These are phyloP conservation scores for Stephanodiscus minutulus DNA, from an alignment of 108 stramenopile species.

Conservation along the genomic window DNA sequence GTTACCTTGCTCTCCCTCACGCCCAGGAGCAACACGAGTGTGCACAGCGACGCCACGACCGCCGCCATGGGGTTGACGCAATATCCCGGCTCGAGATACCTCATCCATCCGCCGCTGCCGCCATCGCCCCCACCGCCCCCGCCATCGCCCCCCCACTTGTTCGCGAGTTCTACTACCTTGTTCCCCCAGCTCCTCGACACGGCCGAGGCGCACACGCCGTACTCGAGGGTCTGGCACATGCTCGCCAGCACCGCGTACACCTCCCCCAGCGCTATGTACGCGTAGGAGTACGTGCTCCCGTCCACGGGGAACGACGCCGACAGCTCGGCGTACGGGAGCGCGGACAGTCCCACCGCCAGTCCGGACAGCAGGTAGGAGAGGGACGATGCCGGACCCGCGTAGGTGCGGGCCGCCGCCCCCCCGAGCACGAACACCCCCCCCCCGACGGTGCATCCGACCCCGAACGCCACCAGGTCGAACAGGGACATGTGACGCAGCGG, in stretches of 20 bases:
- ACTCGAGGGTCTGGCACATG: conserved; percentile 86
- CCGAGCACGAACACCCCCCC: conserved; percentile 89
- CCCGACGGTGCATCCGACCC: conserved; percentile 87
- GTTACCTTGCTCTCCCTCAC: conserved; percentile 72
- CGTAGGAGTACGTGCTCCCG: conserved; percentile 82
- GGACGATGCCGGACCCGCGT: conserved; percentile 79
- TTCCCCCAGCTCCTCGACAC: conserved; percentile 91
- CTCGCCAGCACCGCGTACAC: conserved; percentile 77
- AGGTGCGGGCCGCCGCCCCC: background rate
- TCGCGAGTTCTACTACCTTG: conserved; percentile 73
- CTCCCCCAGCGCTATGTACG: conserved; percentile 75
- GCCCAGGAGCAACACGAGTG: conserved; percentile 64
- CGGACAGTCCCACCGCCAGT: conserved; percentile 63
- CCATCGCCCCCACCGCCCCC: background rate
- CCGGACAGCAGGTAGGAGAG: conserved; percentile 76
- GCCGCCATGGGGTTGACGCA: conserved; percentile 66
- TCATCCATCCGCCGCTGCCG: no score
- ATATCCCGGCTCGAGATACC: conserved; percentile 32
- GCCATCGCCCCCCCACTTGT: conserved; percentile 13
- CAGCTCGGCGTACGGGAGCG: conserved; percentile 85
- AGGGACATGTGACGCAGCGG: conserved; percentile 54
- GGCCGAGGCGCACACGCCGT: conserved; percentile 74
- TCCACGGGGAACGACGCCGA: conserved; percentile 72
- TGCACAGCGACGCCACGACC: conserved; percentile 53
- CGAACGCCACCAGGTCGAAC: conserved; percentile 82